These are phyloP conservation scores for Flammula alnicola DNA, from an alignment of 1,284 basidiomycete genomes.

Conservation along the genomic window DNA sequence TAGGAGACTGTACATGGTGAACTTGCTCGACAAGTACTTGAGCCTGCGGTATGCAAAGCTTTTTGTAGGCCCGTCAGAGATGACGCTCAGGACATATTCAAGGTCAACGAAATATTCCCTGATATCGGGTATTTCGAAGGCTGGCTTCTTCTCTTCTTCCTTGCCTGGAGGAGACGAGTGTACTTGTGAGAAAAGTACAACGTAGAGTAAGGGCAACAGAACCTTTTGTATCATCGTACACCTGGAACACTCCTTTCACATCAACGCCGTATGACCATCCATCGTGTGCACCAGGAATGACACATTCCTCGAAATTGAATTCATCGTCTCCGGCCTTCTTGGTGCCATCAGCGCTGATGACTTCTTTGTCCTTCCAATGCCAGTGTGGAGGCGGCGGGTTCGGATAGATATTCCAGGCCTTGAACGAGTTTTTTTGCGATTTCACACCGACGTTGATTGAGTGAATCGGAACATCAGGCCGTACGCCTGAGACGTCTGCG, in stretches of 20 bases:
- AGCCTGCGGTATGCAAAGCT: conserved; percentile 93
- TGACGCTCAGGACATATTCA: conserved; percentile 87
- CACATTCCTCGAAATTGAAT: conserved; percentile 72
- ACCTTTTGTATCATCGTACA: conserved; percentile 61
- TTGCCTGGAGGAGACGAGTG: conserved; percentile 1
- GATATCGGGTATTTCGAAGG: conserved; percentile 85
- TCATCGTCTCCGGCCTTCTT: conserved; percentile 45
- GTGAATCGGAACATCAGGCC: conserved; percentile 57
- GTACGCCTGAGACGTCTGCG: conserved; percentile 70
- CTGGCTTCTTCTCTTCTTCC: conserved; percentile 53
- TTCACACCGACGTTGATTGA: conserved; percentile 39
- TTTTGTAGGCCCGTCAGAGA: conserved; percentile 94
- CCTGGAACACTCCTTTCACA: conserved; percentile 86
- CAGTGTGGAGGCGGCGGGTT: conserved; percentile 91
- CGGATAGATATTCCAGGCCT: conserved; percentile 85
- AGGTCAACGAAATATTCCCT: conserved; percentile 96
- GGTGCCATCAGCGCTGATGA: conserved; percentile 49
- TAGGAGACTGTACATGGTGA: conserved; percentile 90
- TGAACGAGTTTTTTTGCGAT: conserved; percentile 29
- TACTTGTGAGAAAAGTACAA: too few species aligned
- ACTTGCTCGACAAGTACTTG: conserved; percentile 95
- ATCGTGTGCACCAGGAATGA: conserved; percentile 66
- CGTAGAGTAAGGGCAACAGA: background rate
- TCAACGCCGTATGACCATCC: conserved; percentile 76
- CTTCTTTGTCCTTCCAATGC: conserved; percentile 75